A percentile compares a stretch with the other conserved stretches of the same genome.
Conservation (phyloP, 2,329 filamentous ascomycete genomes). For the Epichloe brachyelytri region DNA sequence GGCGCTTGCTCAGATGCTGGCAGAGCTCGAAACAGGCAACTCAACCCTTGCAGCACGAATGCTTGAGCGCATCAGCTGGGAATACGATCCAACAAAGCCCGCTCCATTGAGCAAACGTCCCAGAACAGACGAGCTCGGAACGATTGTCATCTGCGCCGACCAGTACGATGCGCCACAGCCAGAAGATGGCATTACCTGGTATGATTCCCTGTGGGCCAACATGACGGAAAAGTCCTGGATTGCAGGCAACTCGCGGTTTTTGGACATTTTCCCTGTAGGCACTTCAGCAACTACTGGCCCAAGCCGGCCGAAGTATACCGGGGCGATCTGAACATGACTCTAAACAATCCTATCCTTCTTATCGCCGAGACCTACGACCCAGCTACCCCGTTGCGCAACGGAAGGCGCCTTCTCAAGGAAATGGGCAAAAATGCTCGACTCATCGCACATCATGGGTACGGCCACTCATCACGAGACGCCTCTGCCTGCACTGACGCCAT, state of each 20-base stretch:
- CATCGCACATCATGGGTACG: constrained; percentile 36
- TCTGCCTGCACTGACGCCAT: constrained; percentile 32
- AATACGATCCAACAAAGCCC: constrained; percentile 26
- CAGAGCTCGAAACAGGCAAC: constrained; percentile 31
- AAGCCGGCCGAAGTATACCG: constrained; percentile 32
- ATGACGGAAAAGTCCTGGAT: constrained; percentile 34
- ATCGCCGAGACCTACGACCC: constrained; percentile 38
- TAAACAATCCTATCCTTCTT: constrained; percentile 31
- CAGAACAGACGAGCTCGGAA: constrained; percentile 25
- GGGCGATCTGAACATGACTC: constrained; percentile 29
- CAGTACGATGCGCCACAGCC: constrained; percentile 29
- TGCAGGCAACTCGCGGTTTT: constrained; percentile 34
- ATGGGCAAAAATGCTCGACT: constrained; percentile 36
- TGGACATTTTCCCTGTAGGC: constrained; percentile 30
- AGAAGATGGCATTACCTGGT: constrained; percentile 28
- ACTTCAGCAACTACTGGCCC: constrained; percentile 32
- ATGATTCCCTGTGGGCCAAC: constrained; percentile 31
- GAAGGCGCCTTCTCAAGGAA: constrained; percentile 27
- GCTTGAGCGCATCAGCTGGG: constrained; percentile 26
- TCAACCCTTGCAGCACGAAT: constrained; percentile 26
- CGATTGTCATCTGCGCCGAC: constrained; percentile 33
- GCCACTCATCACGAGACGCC: constrained; percentile 31
- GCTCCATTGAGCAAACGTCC: constrained; percentile 15
- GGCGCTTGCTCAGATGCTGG: constrained; percentile 26
- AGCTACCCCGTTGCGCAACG: constrained; percentile 36